Evolutionary conservation across 768 basidiomycete species (phyloP).

Genomic region (Favolaschia claudopus): DNA sequence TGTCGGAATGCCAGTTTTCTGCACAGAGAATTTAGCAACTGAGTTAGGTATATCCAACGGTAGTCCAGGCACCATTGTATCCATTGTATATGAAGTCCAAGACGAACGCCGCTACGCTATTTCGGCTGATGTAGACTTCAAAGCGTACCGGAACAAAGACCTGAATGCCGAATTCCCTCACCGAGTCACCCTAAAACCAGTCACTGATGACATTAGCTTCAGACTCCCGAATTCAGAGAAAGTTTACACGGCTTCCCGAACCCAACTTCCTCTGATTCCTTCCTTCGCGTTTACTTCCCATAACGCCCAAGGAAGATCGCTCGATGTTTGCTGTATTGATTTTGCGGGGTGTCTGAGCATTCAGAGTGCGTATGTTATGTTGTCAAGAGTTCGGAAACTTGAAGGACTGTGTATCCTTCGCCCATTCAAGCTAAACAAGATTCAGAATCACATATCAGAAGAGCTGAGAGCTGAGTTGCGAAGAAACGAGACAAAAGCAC

Average conservation of each 20-base stretch:
- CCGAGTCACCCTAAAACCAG: conserved; percentile 8
- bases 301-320: conserved; percentile 14
- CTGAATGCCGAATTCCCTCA: not conserved
- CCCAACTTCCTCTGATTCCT: conserved; percentile 22
- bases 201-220: conserved; percentile 2
- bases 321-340: conserved; percentile 6
- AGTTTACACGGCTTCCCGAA: conserved; percentile 10
- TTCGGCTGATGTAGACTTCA: no score
- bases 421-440: conserved; percentile 1
- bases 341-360: conserved; percentile 5
- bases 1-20: conserved; percentile 16
- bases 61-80: conserved; percentile 1
- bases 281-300: conserved; percentile 18
- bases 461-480: conserved; percentile 4
- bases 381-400: conserved; percentile 1
- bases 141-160: no score
- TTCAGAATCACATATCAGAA: conserved; percentile 10
- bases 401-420: conserved; percentile 12
- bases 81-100: not conserved
- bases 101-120: no score
- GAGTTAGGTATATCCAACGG: conserved; percentile 20
- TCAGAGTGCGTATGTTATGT: conserved; percentile 21
- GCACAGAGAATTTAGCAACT: conserved; percentile 15
- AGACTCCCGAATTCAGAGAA: conserved; percentile 3
- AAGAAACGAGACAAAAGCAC: not conserved